Evolutionary conservation across 306 rosid genomes (phyloP).

Genomic region (Luffa aegyptiaca): DNA sequence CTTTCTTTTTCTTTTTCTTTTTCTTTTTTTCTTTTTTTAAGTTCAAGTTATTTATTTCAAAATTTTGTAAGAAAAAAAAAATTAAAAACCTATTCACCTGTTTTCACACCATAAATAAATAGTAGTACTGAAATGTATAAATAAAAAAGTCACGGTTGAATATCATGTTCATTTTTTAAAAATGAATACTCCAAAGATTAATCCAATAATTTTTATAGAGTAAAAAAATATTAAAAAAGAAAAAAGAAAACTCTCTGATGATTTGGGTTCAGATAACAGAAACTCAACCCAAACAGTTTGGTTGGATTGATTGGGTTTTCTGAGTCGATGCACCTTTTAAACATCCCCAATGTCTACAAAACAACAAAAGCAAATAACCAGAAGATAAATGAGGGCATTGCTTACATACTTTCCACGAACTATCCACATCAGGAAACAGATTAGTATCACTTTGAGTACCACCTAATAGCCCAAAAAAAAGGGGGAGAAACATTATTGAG

Average conservation of each 20-base stretch:
- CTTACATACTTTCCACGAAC: constrained; percentile 84
- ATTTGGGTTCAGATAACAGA: not conserved
- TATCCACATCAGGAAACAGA: constrained; percentile 72
- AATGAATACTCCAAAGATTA: not conserved
- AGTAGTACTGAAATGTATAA: not conserved
- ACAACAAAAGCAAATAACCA: constrained; percentile 3
- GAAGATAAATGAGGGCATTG: constrained; percentile 7
- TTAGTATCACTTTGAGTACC: constrained; percentile 50
- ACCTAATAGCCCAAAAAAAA: constrained; percentile 38
- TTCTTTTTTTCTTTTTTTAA: too few relatives aligned
- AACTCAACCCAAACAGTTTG: not conserved
- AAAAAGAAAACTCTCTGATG: not conserved
- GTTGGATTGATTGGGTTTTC: not conserved
- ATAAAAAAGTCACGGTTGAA: not conserved
- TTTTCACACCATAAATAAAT: not conserved
- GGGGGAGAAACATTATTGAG: not conserved
- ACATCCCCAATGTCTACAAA: not conserved
- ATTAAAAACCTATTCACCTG: not conserved
- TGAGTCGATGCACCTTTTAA: not conserved
- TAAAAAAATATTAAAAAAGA: not conserved
- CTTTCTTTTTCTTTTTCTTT: too few relatives aligned
- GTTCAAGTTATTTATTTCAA: not conserved
- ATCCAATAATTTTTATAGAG: not conserved
- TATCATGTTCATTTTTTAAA: not conserved
- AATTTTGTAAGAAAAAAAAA: not conserved